Conservation (phyloP, 352 stramenopile species). For the Globisporangium okanoganense region DNA sequence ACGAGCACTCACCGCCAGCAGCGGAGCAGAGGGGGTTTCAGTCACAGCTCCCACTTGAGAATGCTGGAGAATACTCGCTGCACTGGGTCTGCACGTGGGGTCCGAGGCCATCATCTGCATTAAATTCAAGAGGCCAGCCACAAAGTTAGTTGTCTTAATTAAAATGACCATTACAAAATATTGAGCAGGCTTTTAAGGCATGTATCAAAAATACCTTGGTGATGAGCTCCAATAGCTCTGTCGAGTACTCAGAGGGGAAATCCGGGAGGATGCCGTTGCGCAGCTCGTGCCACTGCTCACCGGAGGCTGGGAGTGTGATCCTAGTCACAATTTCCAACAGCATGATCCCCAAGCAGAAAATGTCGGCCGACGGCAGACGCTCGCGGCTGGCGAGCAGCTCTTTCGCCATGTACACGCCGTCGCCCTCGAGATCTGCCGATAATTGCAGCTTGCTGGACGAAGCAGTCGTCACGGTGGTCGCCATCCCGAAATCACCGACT, state of each 20-base stretch:
- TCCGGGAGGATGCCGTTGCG: conserved; percentile 42
- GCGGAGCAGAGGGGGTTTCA: not conserved
- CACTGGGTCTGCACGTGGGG: conserved; percentile 4
- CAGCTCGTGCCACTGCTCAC: conserved; percentile 66
- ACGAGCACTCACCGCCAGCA: conserved; percentile 3
- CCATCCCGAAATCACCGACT: conserved; percentile 93
- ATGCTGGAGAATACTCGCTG: not conserved
- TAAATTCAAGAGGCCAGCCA: not conserved
- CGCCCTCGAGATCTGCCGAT: conserved; percentile 93
- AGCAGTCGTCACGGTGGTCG: conserved; percentile 40
- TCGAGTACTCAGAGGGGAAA: conserved; percentile 44
- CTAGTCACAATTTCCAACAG: conserved; percentile 20
- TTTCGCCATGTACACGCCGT: conserved; percentile 90
- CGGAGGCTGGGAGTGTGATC: conserved; percentile 37
- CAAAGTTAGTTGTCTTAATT: too few species aligned
- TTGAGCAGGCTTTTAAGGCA: not conserved
- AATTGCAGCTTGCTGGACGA: conserved; percentile 17
- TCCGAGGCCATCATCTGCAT: conserved; percentile 14
- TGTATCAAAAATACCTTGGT: conserved; percentile 14
- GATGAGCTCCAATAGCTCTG: conserved; percentile 34
- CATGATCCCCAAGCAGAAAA: conserved; percentile 88
- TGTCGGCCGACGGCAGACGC: conserved; percentile 80
- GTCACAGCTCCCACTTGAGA: not conserved
- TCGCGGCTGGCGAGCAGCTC: conserved; percentile 79
- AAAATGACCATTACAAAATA: not conserved